These are phyloP conservation scores for Artemisia annua DNA, from an alignment of 129 eudicot genomes.

Conservation along the genomic window DNA sequence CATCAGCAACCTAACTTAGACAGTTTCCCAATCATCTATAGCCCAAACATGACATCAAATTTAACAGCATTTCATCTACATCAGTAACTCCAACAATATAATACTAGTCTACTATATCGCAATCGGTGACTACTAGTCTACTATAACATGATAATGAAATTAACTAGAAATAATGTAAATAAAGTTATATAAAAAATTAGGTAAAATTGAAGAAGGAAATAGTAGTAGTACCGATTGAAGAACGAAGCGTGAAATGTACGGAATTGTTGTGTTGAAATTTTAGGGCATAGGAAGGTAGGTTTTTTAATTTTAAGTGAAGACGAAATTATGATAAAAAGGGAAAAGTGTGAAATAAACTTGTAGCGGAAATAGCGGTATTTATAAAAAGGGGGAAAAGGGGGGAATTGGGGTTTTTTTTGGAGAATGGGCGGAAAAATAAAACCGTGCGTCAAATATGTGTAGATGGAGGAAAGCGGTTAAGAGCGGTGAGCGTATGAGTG, in stretches of 20 bases:
- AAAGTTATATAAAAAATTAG: neutral
- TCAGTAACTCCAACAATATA: neutral
- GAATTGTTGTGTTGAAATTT: constrained; percentile 19
- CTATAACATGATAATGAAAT: no score
- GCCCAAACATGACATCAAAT: neutral
- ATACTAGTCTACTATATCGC: no score
- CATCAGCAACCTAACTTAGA: no score
- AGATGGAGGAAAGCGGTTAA: no score
- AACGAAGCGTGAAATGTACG: constrained; percentile 37
- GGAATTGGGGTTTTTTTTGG: constrained; percentile 5
- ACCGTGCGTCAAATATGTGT: no score
- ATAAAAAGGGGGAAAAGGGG: constrained; percentile 23
- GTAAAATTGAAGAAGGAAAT: neutral
- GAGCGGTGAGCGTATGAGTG: no score
- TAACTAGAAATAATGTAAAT: no score
- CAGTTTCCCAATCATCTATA: no score
- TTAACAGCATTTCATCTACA: constrained; percentile 1
- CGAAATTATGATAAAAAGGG: constrained; percentile 3
- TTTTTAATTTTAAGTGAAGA: neutral
- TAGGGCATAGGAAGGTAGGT: neutral
- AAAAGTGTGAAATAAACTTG: constrained; percentile 28
- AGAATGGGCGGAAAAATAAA: constrained; percentile 23
- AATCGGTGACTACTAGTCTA: no score
- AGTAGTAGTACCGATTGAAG: constrained; percentile 26
- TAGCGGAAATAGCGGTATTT: constrained; percentile 34